These are phyloP conservation scores for Trichoderma erinaceum DNA, from an alignment of 495 filamentous ascomycete species.

Conservation along the genomic window DNA sequence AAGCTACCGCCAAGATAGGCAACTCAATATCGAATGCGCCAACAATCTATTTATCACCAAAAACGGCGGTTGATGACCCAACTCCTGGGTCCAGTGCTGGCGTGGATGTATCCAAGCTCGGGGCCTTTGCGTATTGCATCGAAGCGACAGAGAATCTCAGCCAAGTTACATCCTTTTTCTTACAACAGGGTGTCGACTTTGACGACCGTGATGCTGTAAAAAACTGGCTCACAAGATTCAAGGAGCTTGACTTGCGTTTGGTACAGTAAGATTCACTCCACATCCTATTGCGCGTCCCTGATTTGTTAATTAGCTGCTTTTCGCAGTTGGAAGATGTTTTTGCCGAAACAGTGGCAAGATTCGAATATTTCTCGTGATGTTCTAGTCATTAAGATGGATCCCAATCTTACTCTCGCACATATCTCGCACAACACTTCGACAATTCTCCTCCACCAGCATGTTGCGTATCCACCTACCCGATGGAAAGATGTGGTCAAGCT, in stretches of 20 bases:
- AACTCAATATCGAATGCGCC: conserved; percentile 26
- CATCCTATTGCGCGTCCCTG: neutral
- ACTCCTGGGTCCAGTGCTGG: conserved; percentile 16
- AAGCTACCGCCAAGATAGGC: conserved; percentile 30
- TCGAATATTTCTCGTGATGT: conserved; percentile 32
- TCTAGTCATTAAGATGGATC: conserved; percentile 34
- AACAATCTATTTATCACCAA: conserved; percentile 18
- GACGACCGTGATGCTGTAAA: conserved; percentile 28
- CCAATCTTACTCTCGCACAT: conserved; percentile 39
- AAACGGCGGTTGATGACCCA: conserved; percentile 7
- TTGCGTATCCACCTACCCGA: conserved; percentile 34
- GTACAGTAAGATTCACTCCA: conserved; percentile 22
- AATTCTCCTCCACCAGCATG: conserved; percentile 39
- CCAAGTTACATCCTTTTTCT: conserved; percentile 34
- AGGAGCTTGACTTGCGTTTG: conserved; percentile 39
- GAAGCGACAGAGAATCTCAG: conserved; percentile 39
- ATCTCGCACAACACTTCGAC: conserved; percentile 42
- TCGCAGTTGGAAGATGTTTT: conserved; percentile 34
- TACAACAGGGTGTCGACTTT: conserved; percentile 35
- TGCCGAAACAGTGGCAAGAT: conserved; percentile 34
- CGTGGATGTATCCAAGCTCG: conserved; percentile 33
- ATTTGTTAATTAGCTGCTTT: neutral
- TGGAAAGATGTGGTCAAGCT: conserved; percentile 31
- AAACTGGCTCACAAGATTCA: conserved; percentile 40
- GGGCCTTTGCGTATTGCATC: conserved; percentile 39